Evolutionary conservation across 139 green algal genomes (phyloP).

Genomic region (Spirogloea muscicola): DNA sequence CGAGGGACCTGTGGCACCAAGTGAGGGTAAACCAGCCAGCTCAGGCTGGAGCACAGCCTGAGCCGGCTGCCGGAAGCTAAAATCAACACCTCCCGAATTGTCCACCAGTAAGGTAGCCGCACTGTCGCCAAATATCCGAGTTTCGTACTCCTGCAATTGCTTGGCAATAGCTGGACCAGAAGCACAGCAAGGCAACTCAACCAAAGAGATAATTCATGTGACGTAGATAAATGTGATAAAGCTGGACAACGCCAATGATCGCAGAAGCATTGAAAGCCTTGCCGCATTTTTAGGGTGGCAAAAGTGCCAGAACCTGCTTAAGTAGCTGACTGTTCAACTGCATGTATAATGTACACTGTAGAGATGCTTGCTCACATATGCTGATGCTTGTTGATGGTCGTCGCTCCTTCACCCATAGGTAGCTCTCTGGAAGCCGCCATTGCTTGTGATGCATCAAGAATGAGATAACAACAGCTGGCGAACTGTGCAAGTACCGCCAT

Average conservation of each 20-base stretch:
- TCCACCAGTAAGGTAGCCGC: too few relatives aligned
- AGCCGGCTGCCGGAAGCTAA: too few relatives aligned
- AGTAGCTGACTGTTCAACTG: background rate
- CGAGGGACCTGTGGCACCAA: too few relatives aligned
- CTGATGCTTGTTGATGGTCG: slow-evolving; percentile 49
- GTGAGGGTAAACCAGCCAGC: too few relatives aligned
- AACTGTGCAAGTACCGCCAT: slow-evolving; percentile 32
- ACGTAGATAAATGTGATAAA: background rate
- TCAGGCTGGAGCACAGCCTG: too few relatives aligned
- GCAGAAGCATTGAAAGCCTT: background rate
- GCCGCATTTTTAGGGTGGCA: background rate
- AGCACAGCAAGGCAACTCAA: too few relatives aligned
- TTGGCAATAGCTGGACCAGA: slow-evolving; percentile 19
- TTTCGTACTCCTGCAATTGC: slow-evolving; percentile 31
- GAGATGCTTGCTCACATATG: background rate
- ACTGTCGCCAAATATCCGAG: background rate
- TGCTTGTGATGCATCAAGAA: slow-evolving; percentile 77
- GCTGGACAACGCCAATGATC: background rate
- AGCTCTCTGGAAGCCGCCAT: slow-evolving; percentile 73
- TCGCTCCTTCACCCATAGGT: slow-evolving; percentile 75
- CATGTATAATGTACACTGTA: background rate
- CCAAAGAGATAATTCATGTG: background rate
- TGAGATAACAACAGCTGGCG: slow-evolving; percentile 57
- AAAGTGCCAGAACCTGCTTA: background rate
- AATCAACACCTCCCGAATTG: too few relatives aligned